Evolutionary conservation across 352 stramenopile species (phyloP), one percentile per base, ranked within the genome.

Genomic region (Globisporangium canariense): DNA sequence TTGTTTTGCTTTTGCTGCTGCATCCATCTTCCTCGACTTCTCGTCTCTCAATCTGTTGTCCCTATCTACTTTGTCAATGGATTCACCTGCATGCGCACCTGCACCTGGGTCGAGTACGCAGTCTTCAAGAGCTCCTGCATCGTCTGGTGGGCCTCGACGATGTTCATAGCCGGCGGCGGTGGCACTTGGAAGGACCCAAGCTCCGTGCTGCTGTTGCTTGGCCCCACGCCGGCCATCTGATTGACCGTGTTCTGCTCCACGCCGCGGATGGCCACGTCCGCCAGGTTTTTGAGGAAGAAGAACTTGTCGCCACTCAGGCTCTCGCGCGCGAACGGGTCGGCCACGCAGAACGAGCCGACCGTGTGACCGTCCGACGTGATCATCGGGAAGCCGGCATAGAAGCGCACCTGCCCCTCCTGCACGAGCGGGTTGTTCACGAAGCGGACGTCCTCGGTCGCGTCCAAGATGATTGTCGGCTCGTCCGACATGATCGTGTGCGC

Each of bases 61-160:
- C 8, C 7, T 10, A 55, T 70, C 60, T 70, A 64, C 40, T 83
- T 64, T 46, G 70, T 65, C 43, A 86, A 57, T 58, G 74, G 78
- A 46, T 91, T 91, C 58, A 89, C 79, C 60, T 90, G 85, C 86
- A 94, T 91, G 34, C 82, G 76, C 41, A 94, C 81, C 60, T 93
- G 85, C 60, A 77, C 87, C 66, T 93, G 83, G 6, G 86, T 94
- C 64, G 84, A 88, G 69, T 93, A 93, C 5, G 86, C 86, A 22
- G 85, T 94, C 58, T 83, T 80, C 43, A 94, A 71, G 46, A 94
- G 68, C 67, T 94, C 82, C 73, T 93, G 86, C 86, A 94, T 94
- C 16, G 82, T 93, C 56, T 87, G 52, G 56, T 90, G 77, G 18
- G 82, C 83, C 36, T 90, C 74, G 16, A 67, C 65, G 16, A 84